Conservation (phyloP, 2,329 filamentous ascomycete genomes). For the Diaporthe eres region DNA sequence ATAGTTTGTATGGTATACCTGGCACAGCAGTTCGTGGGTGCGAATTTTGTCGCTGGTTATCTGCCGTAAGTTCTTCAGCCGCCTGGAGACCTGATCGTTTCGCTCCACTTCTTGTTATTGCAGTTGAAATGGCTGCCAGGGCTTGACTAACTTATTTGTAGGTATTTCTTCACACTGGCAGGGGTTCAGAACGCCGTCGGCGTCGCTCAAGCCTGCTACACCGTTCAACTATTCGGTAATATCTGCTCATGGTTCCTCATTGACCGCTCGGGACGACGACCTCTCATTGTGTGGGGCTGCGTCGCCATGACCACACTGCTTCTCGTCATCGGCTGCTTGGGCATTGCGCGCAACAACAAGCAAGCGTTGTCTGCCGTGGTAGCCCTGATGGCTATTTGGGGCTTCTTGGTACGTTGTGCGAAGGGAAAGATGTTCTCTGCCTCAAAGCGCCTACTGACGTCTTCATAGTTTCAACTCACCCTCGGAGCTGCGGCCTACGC, state of each 20-base stretch:
- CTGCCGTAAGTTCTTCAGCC: not conserved
- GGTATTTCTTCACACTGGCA: constrained; percentile 1
- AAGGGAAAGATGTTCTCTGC: not conserved
- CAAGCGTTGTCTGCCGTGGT: not conserved
- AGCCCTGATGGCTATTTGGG: constrained; percentile 10
- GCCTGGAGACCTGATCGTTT: not conserved
- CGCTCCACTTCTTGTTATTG: not conserved
- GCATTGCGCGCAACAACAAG: constrained; percentile 6
- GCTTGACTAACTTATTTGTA: not conserved
- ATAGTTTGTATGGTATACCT: constrained; percentile 7
- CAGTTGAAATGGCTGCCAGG: not conserved
- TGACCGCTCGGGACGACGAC: not conserved
- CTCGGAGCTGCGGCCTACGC: constrained; percentile 50
- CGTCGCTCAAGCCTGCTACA: constrained; percentile 13
- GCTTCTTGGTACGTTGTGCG: not conserved
- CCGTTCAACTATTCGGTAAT: not conserved
- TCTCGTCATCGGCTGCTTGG: constrained; percentile 7
- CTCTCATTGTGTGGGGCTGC: not conserved
- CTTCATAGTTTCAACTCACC: constrained; percentile 1
- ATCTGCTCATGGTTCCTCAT: constrained; percentile 25
- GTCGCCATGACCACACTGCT: constrained; percentile 6
- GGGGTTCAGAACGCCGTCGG: constrained; percentile 8
- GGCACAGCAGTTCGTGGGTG: constrained; percentile 1
- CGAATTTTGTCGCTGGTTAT: constrained; percentile 6
- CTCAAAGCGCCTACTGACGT: not conserved